phyloP scores from a whole-genome alignment of 768 basidiomycete species.

The Suillus decipiens region DNA sequence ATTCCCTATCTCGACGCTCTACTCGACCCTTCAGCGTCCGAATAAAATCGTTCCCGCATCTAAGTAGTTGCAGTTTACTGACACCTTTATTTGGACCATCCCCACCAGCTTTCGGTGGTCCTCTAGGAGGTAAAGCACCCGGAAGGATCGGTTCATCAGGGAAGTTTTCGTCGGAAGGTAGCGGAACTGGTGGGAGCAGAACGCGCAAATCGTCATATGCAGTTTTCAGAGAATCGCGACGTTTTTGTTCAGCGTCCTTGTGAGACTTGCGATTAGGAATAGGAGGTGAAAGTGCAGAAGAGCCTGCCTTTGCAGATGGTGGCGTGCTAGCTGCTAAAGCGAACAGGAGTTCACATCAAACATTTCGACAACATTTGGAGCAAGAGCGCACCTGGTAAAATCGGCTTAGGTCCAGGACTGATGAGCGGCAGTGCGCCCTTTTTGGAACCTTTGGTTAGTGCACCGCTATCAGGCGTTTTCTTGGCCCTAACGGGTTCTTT shows the following conservation, averaged over 20 bases:
- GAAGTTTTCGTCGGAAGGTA: conserved; percentile 72
- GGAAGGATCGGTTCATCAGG: conserved; percentile 78
- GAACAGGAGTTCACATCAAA: conserved; percentile 4
- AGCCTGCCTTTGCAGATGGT: conserved; percentile 25
- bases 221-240: conserved; percentile 93
- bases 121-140: conserved; percentile 86
- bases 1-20: conserved; percentile 80
- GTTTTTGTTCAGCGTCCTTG: conserved; percentile 96
- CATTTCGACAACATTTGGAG: background rate
- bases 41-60: conserved; percentile 90
- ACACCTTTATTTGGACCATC: conserved; percentile 96
- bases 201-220: conserved; percentile 85
- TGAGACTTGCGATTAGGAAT: conserved; percentile 77
- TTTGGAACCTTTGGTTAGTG: conserved; percentile 26
- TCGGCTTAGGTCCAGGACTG: conserved; percentile 65
- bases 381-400: conserved; percentile 61
- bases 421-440: conserved; percentile 35
- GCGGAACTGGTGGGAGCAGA: conserved; percentile 86
- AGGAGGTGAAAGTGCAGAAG: conserved; percentile 33
- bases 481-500: conserved; percentile 34
- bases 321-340: conserved; percentile 36
- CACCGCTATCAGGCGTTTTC: conserved; percentile 19
- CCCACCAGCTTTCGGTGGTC: conserved; percentile 79
- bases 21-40: conserved; percentile 73
- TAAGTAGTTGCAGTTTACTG: conserved; percentile 88